Percentiles rank a stretch among this genome's conserved stretches.
Conservation (phyloP, 352 stramenopile genomes). For the Pythium diclinum region DNA sequence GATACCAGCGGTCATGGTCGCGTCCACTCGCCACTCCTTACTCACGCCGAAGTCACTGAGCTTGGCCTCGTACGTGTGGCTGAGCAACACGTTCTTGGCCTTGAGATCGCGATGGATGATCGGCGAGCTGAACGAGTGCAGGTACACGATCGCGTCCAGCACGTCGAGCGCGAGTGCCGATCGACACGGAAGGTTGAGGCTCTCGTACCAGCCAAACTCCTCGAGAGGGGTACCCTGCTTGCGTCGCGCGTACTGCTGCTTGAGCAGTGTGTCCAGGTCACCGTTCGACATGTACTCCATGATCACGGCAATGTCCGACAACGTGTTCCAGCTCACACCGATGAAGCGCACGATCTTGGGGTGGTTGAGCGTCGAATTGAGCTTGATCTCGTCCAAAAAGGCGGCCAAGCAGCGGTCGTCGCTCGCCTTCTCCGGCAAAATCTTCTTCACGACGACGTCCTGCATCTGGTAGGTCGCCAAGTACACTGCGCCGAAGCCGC, state of each 20-base stretch:
- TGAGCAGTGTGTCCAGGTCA: conserved; percentile 69
- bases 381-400: conserved; percentile 85
- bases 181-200: conserved; percentile 45
- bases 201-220: conserved; percentile 71
- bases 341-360: conserved; percentile 81
- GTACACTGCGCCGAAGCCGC: conserved; percentile 73
- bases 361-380: conserved; percentile 74
- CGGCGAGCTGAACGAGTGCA: conserved; percentile 78
- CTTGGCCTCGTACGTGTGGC: conserved; percentile 64
- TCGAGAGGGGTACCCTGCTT: conserved; percentile 32
- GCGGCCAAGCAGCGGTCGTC: conserved; percentile 64
- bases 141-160: conserved; percentile 74
- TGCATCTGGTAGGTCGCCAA: conserved; percentile 58
- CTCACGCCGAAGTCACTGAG: conserved; percentile 84
- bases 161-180: conserved; percentile 69
- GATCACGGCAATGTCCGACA: conserved; percentile 79
- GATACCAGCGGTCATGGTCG: conserved; percentile 77
- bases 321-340: conserved; percentile 81
- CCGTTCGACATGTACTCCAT: conserved; percentile 80
- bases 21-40: conserved; percentile 70
- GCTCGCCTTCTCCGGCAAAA: conserved; percentile 74
- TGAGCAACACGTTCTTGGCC: conserved; percentile 73
- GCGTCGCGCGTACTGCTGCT: conserved; percentile 46
- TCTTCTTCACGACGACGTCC: conserved; percentile 79
- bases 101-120: conserved; percentile 84